Conservation (phyloP, 2,329 filamentous ascomycete genomes). For the Herpotrichia juniperi region DNA sequence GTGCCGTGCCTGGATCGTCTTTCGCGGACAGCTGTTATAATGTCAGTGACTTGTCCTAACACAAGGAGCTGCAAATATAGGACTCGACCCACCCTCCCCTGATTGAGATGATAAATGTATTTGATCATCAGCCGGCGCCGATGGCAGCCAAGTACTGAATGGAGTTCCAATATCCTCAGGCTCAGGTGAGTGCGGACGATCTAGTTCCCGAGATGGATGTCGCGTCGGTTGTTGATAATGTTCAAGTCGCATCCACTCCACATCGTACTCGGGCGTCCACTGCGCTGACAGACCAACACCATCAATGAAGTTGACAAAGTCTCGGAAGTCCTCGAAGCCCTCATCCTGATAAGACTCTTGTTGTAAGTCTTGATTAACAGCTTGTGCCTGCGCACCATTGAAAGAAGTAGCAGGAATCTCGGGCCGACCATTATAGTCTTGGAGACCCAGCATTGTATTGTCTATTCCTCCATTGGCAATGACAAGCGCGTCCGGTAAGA, state of each 20-base stretch:
- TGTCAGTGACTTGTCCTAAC: neutral
- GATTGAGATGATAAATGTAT: conserved; percentile 25
- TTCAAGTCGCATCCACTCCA: conserved; percentile 29
- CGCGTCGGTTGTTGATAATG: conserved; percentile 23
- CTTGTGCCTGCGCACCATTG: neutral
- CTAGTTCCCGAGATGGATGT: conserved; percentile 24
- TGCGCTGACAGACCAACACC: conserved; percentile 37
- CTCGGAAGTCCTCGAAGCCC: conserved; percentile 36
- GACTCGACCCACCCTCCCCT: conserved; percentile 19
- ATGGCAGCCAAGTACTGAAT: conserved; percentile 38
- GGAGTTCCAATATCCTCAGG: conserved; percentile 37
- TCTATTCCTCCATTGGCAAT: neutral
- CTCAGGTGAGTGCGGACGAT: conserved; percentile 18
- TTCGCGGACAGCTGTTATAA: conserved; percentile 21
- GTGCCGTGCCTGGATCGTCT: conserved; percentile 24
- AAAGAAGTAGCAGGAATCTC: neutral
- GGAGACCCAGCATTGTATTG: neutral
- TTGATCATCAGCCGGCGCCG: conserved; percentile 34
- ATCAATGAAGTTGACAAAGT: conserved; percentile 41
- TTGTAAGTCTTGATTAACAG: neutral
- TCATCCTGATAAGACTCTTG: conserved; percentile 22
- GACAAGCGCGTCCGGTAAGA: neutral
- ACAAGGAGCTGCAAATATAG: neutral
- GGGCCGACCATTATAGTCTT: no score
- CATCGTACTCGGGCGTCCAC: conserved; percentile 38